Conservation (phyloP, 1,139 yeast genomes). For the Saccharomyces hybrid region DNA sequence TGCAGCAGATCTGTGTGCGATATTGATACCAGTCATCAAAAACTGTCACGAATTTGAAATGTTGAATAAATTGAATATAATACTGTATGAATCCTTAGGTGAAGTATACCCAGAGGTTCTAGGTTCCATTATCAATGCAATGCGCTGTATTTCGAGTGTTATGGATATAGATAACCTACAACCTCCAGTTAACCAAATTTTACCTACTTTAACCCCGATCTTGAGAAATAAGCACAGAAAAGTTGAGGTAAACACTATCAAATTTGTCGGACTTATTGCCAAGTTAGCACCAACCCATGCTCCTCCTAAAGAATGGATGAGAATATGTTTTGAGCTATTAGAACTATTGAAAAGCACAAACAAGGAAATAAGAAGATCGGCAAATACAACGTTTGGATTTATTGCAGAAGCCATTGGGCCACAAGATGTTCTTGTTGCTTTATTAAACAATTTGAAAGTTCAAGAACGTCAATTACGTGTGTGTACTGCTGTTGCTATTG, state of each 20-base stretch:
- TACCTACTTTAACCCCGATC: conserved; percentile 88
- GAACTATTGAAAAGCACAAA: conserved; percentile 85
- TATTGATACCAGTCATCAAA: conserved; percentile 60
- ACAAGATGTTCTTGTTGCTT: conserved; percentile 80
- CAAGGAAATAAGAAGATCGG: conserved; percentile 72
- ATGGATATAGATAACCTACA: conserved; percentile 39
- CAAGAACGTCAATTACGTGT: conserved; percentile 96
- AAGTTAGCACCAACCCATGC: conserved; percentile 76
- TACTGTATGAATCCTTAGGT: conserved; percentile 84
- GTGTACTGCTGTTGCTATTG: conserved; percentile 96
- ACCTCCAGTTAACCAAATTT: conserved; percentile 76
- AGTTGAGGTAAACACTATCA: conserved; percentile 81
- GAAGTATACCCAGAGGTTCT: conserved; percentile 93
- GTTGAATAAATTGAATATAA: conserved; percentile 60
- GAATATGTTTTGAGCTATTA: conserved; percentile 83
- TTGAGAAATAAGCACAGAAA: conserved; percentile 83
- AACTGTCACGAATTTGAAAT: conserved; percentile 59
- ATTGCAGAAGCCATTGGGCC: conserved; percentile 95
- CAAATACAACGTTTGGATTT: conserved; percentile 84
- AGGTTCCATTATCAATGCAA: conserved; percentile 73
- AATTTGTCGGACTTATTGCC: conserved; percentile 77
- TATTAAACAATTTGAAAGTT: conserved; percentile 75
- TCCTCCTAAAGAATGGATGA: conserved; percentile 95
- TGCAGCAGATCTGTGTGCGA: conserved; percentile 70
- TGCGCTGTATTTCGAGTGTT: conserved; percentile 47